Evolutionary conservation across 1,139 yeast species (phyloP), one percentile per base, ranked within the genome.

Genomic region (Blastobotrys arbuscula): DNA sequence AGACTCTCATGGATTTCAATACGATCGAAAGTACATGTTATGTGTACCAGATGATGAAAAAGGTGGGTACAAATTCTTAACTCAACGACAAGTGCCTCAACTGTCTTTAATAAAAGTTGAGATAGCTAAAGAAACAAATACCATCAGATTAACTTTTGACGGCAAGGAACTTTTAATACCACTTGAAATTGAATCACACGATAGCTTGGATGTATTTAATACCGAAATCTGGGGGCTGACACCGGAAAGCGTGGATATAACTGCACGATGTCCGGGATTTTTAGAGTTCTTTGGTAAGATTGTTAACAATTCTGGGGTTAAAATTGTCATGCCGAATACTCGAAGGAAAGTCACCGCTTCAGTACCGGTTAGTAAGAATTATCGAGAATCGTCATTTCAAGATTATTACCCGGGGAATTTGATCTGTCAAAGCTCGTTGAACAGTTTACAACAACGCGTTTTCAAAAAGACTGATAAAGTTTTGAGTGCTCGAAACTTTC

Each of bases 391-490:
- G 0, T 51, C 62, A 10, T 74, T 72, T 57, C 78, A 73, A 49
- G 78, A 74, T 55, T 68, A 71, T 47, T 74, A 55, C 52, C 78
- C 79, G 2, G 63, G 72, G 19, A 61, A 72, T 42, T 50, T 74
- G 37, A 57, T 70, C 45, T 61, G 73, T 0, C 58, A 65, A 15
- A 64, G 62, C 16, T 67, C 72, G 9, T 55, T 69, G 26, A 66
- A 60, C 6, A 64, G 60, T 20, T 58, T 73, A 23, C 61, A 62
- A 39, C 45, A 47, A 2, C 52, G 58, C 12, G 61, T 68, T 18
- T 41, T 24, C 7, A 48, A 49, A 10, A 38, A 48, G 23, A 45
- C 59, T n/a, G 47, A 52, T 18, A 51, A 62, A 5, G 58, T 53
- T 8, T 60, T 59, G 42, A 45, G n/a, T 36, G 45, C 61, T 1